Conservation (phyloP, 352 stramenopile genomes). For the Phytophthora macrochlamydospora region DNA sequence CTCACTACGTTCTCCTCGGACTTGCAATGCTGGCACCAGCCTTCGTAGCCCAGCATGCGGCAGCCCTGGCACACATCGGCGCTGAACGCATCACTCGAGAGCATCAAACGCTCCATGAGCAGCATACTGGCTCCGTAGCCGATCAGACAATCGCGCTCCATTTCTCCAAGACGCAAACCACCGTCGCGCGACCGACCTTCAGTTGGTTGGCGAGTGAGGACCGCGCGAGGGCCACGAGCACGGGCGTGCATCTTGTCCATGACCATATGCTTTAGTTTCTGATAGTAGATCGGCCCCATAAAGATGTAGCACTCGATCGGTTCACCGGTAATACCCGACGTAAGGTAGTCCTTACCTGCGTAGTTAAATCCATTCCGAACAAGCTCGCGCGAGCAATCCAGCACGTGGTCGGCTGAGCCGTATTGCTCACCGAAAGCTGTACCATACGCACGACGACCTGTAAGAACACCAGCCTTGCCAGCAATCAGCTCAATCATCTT, state of each 20-base stretch:
- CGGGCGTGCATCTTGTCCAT: constrained; percentile 99
- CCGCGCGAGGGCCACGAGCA: constrained; percentile 93
- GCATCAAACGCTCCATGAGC: constrained; percentile 99
- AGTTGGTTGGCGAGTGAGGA: constrained; percentile 98
- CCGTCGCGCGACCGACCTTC: constrained; percentile 98
- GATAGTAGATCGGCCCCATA: constrained; percentile 99
- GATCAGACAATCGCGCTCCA: constrained; percentile 99
- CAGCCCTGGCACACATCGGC: constrained; percentile 98
- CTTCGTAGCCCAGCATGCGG: constrained; percentile 96
- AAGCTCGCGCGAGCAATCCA: constrained; percentile 93
- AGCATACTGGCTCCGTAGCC: constrained; percentile 99
- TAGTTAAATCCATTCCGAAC: constrained; percentile 99
- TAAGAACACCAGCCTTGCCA: constrained; percentile 97
- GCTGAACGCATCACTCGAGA: constrained; percentile 99
- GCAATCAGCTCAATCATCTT: constrained; percentile 99
- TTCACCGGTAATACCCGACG: constrained; percentile 94
- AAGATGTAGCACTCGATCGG: constrained; percentile 99
- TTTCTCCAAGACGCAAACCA: constrained; percentile 98
- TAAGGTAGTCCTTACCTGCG: constrained; percentile 98
- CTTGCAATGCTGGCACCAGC: constrained; percentile 99
- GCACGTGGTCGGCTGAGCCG: constrained; percentile 93
- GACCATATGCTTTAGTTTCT: constrained; percentile 99
- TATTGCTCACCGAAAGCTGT: constrained; percentile 99
- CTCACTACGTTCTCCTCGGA: constrained; percentile 97
- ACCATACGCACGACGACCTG: constrained; percentile 96